Evolutionary conservation across 306 rosid species (phyloP).

Genomic region (Alnus glutinosa): DNA sequence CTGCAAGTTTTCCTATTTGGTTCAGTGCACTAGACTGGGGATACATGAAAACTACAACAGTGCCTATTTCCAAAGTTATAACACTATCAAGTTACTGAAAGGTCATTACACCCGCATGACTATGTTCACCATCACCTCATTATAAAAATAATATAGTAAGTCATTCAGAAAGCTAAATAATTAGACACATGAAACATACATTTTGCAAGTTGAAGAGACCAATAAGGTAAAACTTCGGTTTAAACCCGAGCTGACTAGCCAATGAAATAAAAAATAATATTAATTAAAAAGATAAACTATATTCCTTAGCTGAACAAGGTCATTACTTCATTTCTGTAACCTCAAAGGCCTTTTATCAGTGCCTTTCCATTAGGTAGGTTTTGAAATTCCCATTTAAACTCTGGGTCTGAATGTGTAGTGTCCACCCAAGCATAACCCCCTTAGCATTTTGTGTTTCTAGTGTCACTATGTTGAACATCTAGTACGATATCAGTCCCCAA

Average conservation of each 20-base stretch:
- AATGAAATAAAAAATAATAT: not conserved
- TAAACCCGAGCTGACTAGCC: not conserved
- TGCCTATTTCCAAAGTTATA: not conserved
- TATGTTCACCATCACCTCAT: conserved; percentile 23
- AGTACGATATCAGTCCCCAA: not conserved
- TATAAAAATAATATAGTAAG: conserved; percentile 19
- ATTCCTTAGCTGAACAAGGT: not conserved
- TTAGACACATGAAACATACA: conserved; percentile 17
- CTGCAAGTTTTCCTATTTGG: not conserved
- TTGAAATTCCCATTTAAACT: no score
- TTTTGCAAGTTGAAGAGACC: conserved; percentile 5
- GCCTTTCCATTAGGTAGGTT: no score
- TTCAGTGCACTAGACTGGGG: not conserved
- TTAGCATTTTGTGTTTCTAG: not conserved
- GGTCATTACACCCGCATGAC: not conserved
- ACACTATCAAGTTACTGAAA: not conserved
- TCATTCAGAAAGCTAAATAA: conserved; percentile 23
- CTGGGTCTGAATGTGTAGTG: not conserved
- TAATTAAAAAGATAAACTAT: not conserved
- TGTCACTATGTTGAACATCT: not conserved
- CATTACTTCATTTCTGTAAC: not conserved
- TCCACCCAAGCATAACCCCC: not conserved
- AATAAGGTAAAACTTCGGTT: not conserved
- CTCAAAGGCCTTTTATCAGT: not conserved
- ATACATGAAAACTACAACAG: not conserved